These are phyloP conservation scores for Hortiboletus rubellus DNA, from an alignment of 1,284 basidiomycete species.

Conservation along the genomic window DNA sequence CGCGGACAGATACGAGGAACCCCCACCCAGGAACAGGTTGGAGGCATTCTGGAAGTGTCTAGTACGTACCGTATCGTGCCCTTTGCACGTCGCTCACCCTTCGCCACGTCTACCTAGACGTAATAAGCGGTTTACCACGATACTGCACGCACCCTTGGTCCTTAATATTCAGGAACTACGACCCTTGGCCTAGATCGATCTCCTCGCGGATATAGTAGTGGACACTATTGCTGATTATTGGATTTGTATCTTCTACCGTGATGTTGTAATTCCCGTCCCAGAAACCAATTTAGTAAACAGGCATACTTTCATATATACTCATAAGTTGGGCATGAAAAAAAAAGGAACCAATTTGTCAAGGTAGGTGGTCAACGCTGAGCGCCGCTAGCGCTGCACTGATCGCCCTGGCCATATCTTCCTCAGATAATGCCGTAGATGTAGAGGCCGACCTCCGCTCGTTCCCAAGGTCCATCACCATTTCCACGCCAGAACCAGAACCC, in stretches of 20 bases:
- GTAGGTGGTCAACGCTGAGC: neutral
- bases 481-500: neutral
- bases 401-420: constrained; percentile 22
- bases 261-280: too few relatives aligned
- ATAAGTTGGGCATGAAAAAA: neutral
- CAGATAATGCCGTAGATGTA: constrained; percentile 13
- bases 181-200: too few relatives aligned
- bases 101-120: neutral
- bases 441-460: neutral
- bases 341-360: too few relatives aligned
- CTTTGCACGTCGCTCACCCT: neutral
- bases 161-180: too few relatives aligned
- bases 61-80: constrained; percentile 10
- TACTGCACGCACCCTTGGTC: too few relatives aligned
- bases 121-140: too few relatives aligned
- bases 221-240: too few relatives aligned
- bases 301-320: neutral
- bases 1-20: constrained; percentile 22
- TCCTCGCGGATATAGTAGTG: too few relatives aligned
- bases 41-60: constrained; percentile 33
- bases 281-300: neutral
- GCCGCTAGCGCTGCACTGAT: constrained; percentile 26
- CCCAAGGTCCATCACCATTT: neutral
- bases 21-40: constrained; percentile 25
- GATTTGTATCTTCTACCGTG: too few relatives aligned